Evolutionary conservation across 352 stramenopile genomes (phyloP), one percentile per base, ranked within the genome.

Genomic region (Aphanomyces invadans): DNA sequence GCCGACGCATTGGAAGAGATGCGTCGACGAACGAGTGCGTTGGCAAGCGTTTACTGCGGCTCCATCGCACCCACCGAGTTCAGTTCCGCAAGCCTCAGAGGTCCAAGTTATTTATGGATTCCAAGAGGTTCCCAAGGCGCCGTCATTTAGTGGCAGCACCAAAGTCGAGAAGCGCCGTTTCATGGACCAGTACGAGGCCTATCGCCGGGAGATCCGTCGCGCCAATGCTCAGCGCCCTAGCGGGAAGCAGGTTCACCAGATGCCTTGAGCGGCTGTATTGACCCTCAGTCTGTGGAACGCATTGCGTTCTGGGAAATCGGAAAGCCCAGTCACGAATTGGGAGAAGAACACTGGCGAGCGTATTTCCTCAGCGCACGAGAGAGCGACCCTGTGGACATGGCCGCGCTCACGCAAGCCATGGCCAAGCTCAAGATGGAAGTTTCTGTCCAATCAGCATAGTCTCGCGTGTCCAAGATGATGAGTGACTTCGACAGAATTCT

Each of bases 221-320:
- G 36, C 36, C 7, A 42, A 42, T 15, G 36, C 36, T n/a, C 7
- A 42, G 36, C 46, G 46, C n/a, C 46, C 46, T 54, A 19, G 46
- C 19, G 46, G 46, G 7, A 19, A 11, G 5, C 46, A 54, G 46
- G n/a, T 54, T 11, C 46, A 54, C 5, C 46, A n/a, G 5, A 19
- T n/a, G 9, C 19, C 46, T 15, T 42, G 36, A 42, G 36, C 36
- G 36, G 7, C 7, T 42, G 36, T 42, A 42, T 42, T 15, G 36
- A 42, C 36, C 36, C 36, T 7, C 36, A 15, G 15, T 42, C 36
- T 7, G 36, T 42, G 7, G 36, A 54, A n/a, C 46, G 46, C n/a
- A 54, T 54, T 19, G 49, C 49, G 49, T 57, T 21, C 29, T 57
- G 49, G 49, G 49, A 57, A 19, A 57, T 57, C 28, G 49, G 49